Conservation (phyloP, 495 filamentous ascomycete species). For the Cenococcum geophilum region DNA sequence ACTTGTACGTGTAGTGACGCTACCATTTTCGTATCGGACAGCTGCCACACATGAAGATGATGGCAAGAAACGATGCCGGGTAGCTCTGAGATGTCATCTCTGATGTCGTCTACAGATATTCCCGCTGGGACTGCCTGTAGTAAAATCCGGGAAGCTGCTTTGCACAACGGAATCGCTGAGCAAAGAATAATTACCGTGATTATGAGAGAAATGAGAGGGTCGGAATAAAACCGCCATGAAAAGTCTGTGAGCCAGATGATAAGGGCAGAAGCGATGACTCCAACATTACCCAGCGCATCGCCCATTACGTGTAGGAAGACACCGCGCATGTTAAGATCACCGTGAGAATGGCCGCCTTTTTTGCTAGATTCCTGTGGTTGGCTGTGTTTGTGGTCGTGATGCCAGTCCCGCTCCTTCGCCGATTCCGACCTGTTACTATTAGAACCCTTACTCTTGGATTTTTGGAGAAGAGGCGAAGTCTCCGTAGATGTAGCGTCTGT, state of each 20-base stretch:
- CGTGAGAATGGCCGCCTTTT: slow-evolving; percentile 66
- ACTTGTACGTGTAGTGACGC: slow-evolving; percentile 90
- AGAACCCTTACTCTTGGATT: slow-evolving; percentile 12
- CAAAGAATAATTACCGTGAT: slow-evolving; percentile 92
- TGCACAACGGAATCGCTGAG: slow-evolving; percentile 86
- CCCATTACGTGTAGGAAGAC: slow-evolving; percentile 95
- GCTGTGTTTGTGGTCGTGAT: slow-evolving; percentile 71
- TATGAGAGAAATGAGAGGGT: slow-evolving; percentile 89
- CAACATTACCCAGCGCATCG: slow-evolving; percentile 93
- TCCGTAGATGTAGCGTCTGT: slow-evolving; percentile 33
- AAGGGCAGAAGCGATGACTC: slow-evolving; percentile 88
- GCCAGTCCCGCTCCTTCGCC: slow-evolving; percentile 37
- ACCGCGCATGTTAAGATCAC: slow-evolving; percentile 94
- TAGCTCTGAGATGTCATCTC: slow-evolving; percentile 78
- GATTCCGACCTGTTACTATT: slow-evolving; percentile 29
- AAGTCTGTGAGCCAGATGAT: slow-evolving; percentile 82
- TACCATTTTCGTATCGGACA: slow-evolving; percentile 87
- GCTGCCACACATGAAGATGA: slow-evolving; percentile 95
- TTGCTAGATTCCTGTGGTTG: slow-evolving; percentile 58
- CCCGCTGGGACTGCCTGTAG: slow-evolving; percentile 87
- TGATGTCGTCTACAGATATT: slow-evolving; percentile 82
- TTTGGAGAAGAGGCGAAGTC: slow-evolving; percentile 29
- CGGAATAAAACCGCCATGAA: slow-evolving; percentile 68
- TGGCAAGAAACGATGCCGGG: slow-evolving; percentile 83
- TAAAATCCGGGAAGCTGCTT: slow-evolving; percentile 87